These are phyloP conservation scores for Parsonsia alboflavescens DNA, from an alignment of 257 asterid species.

Conservation along the genomic window DNA sequence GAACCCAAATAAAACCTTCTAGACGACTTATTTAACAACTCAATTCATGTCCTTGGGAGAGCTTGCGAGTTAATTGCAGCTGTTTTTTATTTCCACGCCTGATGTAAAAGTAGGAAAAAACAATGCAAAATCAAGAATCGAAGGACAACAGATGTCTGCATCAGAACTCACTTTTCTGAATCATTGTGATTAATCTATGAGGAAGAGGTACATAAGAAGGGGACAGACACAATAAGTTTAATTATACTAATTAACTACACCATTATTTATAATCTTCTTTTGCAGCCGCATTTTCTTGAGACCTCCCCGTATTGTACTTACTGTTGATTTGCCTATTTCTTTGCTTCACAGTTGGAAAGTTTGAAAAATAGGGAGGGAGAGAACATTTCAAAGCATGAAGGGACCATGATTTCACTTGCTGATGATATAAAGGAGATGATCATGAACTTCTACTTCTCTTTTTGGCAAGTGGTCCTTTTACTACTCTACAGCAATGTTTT, in stretches of 20 bases:
- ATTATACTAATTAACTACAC: slow-evolving; percentile 1
- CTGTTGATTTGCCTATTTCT: background rate
- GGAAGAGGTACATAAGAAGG: slow-evolving; percentile 1
- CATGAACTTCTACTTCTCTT: background rate
- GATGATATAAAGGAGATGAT: slow-evolving; percentile 16
- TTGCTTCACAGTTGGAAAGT: background rate
- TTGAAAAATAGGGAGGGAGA: background rate
- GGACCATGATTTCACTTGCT: slow-evolving; percentile 52
- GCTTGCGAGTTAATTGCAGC: background rate
- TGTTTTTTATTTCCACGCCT: slow-evolving; percentile 7
- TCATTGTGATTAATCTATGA: background rate
- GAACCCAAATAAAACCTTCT: too few relatives aligned
- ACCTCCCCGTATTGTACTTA: slow-evolving; percentile 23
- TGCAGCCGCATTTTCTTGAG: slow-evolving; percentile 41
- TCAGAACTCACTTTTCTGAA: slow-evolving; percentile 6
- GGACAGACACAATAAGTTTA: slow-evolving; percentile 1
- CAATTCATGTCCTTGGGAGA: background rate
- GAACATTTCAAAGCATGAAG: slow-evolving; percentile 25
- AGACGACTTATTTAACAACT: too few relatives aligned
- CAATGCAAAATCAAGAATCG: slow-evolving; percentile 11
- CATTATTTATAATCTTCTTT: slow-evolving; percentile 2
- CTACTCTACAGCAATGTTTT: background rate
- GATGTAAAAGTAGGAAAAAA: background rate
- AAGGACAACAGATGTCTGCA: slow-evolving; percentile 8
- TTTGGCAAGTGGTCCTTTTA: slow-evolving; percentile 7